A percentile compares a stretch with the other conserved stretches of the same genome.
phyloP scores from a whole-genome alignment of 495 filamentous ascomycete genomes.

The Podospora sp. region DNA sequence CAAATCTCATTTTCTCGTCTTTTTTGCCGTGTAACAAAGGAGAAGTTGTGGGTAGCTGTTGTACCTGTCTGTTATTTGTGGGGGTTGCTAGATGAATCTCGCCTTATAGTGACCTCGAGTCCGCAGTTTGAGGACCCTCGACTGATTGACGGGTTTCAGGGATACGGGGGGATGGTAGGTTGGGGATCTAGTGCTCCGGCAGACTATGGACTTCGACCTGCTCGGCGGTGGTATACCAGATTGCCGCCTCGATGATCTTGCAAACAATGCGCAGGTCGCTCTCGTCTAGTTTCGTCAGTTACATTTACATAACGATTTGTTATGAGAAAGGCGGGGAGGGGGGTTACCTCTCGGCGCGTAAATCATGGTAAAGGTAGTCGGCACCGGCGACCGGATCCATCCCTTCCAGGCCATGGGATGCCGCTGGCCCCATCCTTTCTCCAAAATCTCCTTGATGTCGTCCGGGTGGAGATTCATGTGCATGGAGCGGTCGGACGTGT shows the following conservation, averaged over 20 bases:
- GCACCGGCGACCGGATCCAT: constrained; percentile 57
- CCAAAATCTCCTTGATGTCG: constrained; percentile 74
- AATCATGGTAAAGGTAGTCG: constrained; percentile 73
- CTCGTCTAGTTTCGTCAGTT: constrained; percentile 41
- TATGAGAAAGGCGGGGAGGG: background rate
- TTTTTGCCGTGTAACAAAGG: background rate
- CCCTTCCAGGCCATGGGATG: constrained; percentile 71
- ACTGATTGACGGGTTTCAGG: too few relatives aligned
- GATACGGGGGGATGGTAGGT: background rate
- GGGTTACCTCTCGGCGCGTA: constrained; percentile 71
- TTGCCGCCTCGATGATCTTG: constrained; percentile 71
- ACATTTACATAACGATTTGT: background rate
- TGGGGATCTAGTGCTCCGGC: constrained; percentile 14
- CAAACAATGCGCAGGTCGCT: constrained; percentile 69
- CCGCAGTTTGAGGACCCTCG: too few relatives aligned
- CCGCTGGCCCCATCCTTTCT: constrained; percentile 86
- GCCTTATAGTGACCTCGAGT: too few relatives aligned
- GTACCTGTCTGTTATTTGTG: background rate
- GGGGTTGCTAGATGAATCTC: background rate
- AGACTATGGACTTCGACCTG: constrained; percentile 39
- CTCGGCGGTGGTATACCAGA: constrained; percentile 57
- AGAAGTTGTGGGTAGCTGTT: background rate
- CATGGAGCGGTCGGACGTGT: constrained; percentile 71
- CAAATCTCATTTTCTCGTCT: background rate
- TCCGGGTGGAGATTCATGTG: constrained; percentile 78